Evolutionary conservation across 2,329 filamentous ascomycete species (phyloP).

Genomic region (Thielaviopsis euricoi): DNA sequence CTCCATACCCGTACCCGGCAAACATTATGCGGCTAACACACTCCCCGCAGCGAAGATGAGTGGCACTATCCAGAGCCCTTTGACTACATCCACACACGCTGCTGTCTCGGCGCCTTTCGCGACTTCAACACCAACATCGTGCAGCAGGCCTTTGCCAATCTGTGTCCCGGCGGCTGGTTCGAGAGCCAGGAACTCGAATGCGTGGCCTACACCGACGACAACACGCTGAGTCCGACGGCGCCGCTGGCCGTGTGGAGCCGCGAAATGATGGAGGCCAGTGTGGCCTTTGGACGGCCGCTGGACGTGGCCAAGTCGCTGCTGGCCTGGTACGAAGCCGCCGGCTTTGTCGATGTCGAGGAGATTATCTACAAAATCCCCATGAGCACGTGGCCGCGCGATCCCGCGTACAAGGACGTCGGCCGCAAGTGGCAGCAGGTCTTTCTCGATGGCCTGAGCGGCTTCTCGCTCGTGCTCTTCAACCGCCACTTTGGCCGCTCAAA

Average conservation of each 20-base stretch:
- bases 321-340: conserved; percentile 27
- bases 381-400: conserved; percentile 35
- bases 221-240: conserved; percentile 23
- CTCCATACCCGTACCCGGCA: conserved; percentile 14
- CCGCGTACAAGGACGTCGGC: conserved; percentile 26
- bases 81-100: conserved; percentile 37
- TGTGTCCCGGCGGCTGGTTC: conserved; percentile 36
- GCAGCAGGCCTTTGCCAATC: conserved; percentile 30
- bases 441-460: conserved; percentile 27
- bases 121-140: conserved; percentile 34
- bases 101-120: conserved; percentile 32
- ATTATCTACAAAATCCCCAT: conserved; percentile 36
- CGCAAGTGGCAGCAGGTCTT: conserved; percentile 29
- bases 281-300: conserved; percentile 22
- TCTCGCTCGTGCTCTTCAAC: conserved; percentile 25
- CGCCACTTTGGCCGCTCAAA: conserved; percentile 24
- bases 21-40: neutral
- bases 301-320: conserved; percentile 20
- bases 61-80: conserved; percentile 38
- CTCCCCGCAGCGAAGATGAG: conserved; percentile 24
- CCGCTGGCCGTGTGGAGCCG: conserved; percentile 24
- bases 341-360: conserved; percentile 39
- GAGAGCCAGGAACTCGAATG: conserved; percentile 34
- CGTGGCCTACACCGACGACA: conserved; percentile 27
- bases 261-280: conserved; percentile 24